Evolutionary conservation across 2,329 filamentous ascomycete genomes (phyloP).

Genomic region (Lizonia empirigonia): DNA sequence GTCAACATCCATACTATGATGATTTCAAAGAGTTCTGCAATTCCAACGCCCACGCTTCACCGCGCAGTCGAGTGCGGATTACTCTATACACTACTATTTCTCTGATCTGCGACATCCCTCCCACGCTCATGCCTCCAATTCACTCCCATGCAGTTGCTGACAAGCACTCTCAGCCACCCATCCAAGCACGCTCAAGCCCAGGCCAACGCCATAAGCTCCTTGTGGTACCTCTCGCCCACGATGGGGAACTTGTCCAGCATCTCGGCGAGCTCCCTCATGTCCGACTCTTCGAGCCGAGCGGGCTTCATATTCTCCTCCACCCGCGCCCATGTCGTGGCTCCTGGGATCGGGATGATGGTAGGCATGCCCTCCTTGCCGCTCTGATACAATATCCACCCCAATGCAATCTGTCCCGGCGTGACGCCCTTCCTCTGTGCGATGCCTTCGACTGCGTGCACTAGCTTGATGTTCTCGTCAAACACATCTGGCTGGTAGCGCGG

Average conservation of each 20-base stretch:
- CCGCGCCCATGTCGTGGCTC: constrained; percentile 62
- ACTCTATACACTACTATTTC: constrained; percentile 57
- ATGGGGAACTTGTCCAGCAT: constrained; percentile 56
- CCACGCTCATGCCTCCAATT: background rate
- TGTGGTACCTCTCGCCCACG: constrained; percentile 50
- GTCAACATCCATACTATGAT: constrained; percentile 41
- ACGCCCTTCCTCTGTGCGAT: constrained; percentile 65
- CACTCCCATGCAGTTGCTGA: constrained; percentile 19
- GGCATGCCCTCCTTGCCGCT: constrained; percentile 60
- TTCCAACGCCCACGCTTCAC: constrained; percentile 50
- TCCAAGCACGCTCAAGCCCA: background rate
- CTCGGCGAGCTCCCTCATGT: constrained; percentile 58
- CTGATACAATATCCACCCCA: constrained; percentile 65
- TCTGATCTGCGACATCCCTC: constrained; percentile 41
- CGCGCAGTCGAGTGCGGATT: constrained; percentile 51
- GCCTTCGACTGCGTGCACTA: constrained; percentile 63
- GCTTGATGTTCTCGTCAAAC: constrained; percentile 68
- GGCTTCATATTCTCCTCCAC: constrained; percentile 68
- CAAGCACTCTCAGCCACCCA: background rate
- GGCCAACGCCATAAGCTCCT: constrained; percentile 10
- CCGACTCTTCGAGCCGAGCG: constrained; percentile 55
- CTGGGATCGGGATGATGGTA: constrained; percentile 69
- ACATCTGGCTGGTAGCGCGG: constrained; percentile 69
- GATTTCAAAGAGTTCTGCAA: constrained; percentile 59
- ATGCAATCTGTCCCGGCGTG: constrained; percentile 67